Evolutionary conservation across 2,329 filamentous ascomycete species (phyloP).

Genomic region (Fusarium stilboides): DNA sequence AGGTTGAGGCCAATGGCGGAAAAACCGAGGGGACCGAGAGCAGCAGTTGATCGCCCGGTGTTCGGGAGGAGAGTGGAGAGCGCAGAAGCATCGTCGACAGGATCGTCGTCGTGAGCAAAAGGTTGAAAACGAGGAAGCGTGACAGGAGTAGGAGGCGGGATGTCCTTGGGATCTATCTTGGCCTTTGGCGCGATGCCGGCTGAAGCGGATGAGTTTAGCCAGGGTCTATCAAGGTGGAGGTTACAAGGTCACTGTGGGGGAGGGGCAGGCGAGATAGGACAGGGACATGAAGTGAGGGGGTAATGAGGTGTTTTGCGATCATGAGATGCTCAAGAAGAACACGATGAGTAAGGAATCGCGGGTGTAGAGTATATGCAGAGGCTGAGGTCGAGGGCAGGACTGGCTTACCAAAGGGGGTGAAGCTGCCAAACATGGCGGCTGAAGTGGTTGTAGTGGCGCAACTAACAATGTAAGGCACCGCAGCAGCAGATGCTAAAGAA

Average conservation of each 20-base stretch:
- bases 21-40: constrained; percentile 63
- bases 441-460: constrained; percentile 39
- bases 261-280: constrained; percentile 24
- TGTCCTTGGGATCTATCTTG: constrained; percentile 63
- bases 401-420: constrained; percentile 59
- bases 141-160: constrained; percentile 71
- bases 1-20: constrained; percentile 72
- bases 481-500: constrained; percentile 30
- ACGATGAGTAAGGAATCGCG: not conserved
- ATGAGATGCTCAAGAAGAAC: constrained; percentile 14
- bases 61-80: constrained; percentile 67
- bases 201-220: constrained; percentile 44
- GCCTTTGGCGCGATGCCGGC: constrained; percentile 50
- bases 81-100: constrained; percentile 53
- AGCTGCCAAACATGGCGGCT: constrained; percentile 61
- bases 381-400: constrained; percentile 25
- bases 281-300: constrained; percentile 37
- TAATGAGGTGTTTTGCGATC: constrained; percentile 39
- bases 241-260: constrained; percentile 29
- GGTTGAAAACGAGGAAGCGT: constrained; percentile 64
- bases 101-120: constrained; percentile 53
- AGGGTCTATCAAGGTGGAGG: constrained; percentile 38
- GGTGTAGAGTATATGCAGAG: constrained; percentile 2
- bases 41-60: constrained; percentile 64
- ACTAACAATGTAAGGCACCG: constrained; percentile 38